Base-by-base conservation (phyloP, 2,329 filamentous ascomycete species). In the Verticillium nubilum region DNA sequence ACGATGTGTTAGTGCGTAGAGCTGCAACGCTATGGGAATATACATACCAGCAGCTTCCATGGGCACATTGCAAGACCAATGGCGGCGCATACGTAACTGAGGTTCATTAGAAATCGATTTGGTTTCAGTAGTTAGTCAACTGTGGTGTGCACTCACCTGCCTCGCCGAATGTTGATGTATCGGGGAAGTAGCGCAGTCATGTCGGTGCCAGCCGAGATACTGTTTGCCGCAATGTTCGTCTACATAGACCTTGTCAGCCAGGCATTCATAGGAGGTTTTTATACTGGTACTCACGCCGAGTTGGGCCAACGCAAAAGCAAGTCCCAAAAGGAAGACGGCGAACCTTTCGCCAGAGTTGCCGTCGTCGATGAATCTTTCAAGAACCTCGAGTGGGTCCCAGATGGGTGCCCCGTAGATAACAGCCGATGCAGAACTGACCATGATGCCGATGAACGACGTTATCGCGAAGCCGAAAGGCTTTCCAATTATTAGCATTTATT, bases 151-250 rank as follows among this genome's bases (percentile, higher is more conserved):
- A 59, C 92, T 37, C 1, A 37, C 33, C 33, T 37, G 7, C 42
- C 92, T 12, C 93, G 88, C 58, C 92, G 87, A 67, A 97, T 97
- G 67, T 88, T 93, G 69, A 96, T 78, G 73, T 84, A 96, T 19
- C 90, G 86, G 0, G 92, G 92, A 3, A 93, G 76, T 12, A 96
- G 79, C 0, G 91, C 91, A 1, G 90, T 91, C 83, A 96, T 82
- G 65, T 95, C 91, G 0, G 90, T 93, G 19, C 90, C 90, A 5
- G 90, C 91, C 1, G 90, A 92, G 61, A 95, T 88, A 0, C 87
- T 91, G 75, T 96, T 96, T 60, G 92, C 91, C 0, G 91, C 89
- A 64, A 96, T 93, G 67, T 96, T 96, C 42, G 91, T 95, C n/a
- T n/a, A n/a, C n/a, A n/a, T n/a, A n/a, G n/a, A n/a, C n/a, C n/a